phyloP scores from a whole-genome alignment of 2,329 filamentous ascomycete genomes.

The Endocalyx cinctus region DNA sequence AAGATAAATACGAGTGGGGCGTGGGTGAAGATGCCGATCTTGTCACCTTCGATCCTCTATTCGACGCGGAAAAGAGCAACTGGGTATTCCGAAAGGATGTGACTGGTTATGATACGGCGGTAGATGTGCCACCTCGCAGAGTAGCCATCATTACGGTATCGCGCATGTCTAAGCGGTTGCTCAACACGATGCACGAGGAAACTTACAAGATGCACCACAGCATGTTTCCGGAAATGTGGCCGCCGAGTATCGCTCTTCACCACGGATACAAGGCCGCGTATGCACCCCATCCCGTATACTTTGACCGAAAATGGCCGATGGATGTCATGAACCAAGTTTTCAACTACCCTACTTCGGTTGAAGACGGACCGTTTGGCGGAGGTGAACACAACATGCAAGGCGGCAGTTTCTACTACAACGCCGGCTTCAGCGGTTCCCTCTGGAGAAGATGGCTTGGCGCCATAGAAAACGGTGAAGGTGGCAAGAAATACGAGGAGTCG shows the following conservation, averaged over 20 bases:
- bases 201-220: conserved; percentile 44
- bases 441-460: conserved; percentile 57
- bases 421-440: conserved; percentile 55
- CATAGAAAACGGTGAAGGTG: conserved; percentile 21
- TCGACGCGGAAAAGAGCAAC: conserved; percentile 50
- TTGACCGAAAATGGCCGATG: conserved; percentile 56
- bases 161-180: conserved; percentile 46
- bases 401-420: conserved; percentile 64
- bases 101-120: conserved; percentile 46
- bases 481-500: conserved; percentile 27
- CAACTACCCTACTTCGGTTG: conserved; percentile 51
- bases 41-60: conserved; percentile 57
- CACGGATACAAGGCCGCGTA: conserved; percentile 87
- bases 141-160: conserved; percentile 52
- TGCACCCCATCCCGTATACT: conserved; percentile 65
- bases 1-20: conserved; percentile 59
- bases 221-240: conserved; percentile 62
- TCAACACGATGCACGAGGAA: conserved; percentile 55
- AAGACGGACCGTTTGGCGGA: conserved; percentile 52
- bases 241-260: conserved; percentile 49
- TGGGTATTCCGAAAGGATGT: conserved; percentile 55
- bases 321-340: conserved; percentile 58
- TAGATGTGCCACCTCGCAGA: conserved; percentile 51
- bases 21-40: conserved; percentile 55
- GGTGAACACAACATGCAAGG: conserved; percentile 64